A percentile compares a stretch with the other conserved stretches of the same genome.
These are phyloP conservation scores for Xylaria sp. DNA, from an alignment of 2,329 filamentous ascomycete genomes.

Conservation along the genomic window DNA sequence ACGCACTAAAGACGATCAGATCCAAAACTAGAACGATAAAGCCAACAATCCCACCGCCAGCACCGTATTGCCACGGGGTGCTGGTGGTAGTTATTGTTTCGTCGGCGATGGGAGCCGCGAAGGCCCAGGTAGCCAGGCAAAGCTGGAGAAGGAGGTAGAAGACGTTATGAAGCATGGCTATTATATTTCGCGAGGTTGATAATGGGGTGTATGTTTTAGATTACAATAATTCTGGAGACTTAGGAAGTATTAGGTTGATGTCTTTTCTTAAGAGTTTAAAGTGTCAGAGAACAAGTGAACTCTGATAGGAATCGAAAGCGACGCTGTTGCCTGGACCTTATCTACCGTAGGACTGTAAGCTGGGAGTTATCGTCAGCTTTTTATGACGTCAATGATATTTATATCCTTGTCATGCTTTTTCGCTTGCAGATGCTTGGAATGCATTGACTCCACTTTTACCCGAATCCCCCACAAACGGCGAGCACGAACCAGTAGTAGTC, in stretches of 20 bases:
- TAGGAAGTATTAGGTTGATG: background rate
- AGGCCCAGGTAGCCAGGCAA: constrained; percentile 59
- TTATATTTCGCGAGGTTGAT: background rate
- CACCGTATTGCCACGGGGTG: constrained; percentile 66
- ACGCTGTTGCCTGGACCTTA: constrained; percentile 2
- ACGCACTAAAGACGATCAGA: constrained; percentile 70
- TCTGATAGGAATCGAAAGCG: background rate
- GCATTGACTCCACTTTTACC: constrained; percentile 1
- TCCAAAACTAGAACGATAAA: constrained; percentile 71
- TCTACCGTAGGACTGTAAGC: background rate
- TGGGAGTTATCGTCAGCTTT: background rate
- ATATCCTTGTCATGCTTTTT: background rate
- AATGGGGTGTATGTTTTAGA: background rate
- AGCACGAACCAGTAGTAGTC: constrained; percentile 14
- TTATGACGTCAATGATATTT: background rate
- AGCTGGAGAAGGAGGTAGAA: constrained; percentile 62
- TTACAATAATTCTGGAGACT: background rate
- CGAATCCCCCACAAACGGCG: background rate
- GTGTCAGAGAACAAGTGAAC: background rate
- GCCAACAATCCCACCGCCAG: constrained; percentile 69
- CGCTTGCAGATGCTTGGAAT: background rate
- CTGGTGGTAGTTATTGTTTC: constrained; percentile 51
- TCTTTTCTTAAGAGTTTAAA: background rate
- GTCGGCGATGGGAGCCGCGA: constrained; percentile 58
- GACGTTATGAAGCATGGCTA: constrained; percentile 48